Evolutionary conservation across 2,329 filamentous ascomycete species (phyloP), one percentile per base, ranked within the genome.

Genomic region (Apiospora koreana): DNA sequence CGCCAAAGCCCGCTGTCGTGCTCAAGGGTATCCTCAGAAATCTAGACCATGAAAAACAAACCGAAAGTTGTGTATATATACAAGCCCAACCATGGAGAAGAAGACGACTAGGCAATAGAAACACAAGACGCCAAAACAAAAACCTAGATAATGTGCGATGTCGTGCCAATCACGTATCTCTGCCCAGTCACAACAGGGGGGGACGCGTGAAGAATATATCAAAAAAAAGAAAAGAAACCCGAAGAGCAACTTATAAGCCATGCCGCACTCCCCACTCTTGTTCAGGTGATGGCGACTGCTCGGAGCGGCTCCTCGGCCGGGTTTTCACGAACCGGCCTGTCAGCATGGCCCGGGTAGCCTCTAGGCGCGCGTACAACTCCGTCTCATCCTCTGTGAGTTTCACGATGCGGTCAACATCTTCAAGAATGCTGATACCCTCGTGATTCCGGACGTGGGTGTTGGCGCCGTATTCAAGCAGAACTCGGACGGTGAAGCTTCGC

Each of bases 401-500:
- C 70, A 84, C 82, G 72, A 82, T 80, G 21, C 75, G 75, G 69
- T 88, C 86, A 0, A 84, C 78, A 1, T 87, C 80, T 8, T 84
- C 83, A 1, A 88, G 76, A 9, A 87, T 76, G 50, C 85, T 82
- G 2, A 83, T 71, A 0, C 85, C 84, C 1, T 80, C 78, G 0
- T 79, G 79, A 68, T 88, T 85, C 1, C 85, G 80, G 9, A 79
- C 84, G 42, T 85, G 79, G 0, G 87, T 83, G 41, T 84, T 86
- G 14, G 86, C 86, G 0, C 84, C 83, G 6, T 79, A 74, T n/a
- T 82, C 79, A 16, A 85, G 79, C 14, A 89, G 79, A 9, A 83
- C 82, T 16, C 81, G 82, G 38, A 86, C 77, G 1, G 87, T 87
- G 2, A 86, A 81, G 77, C 88, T 88, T 68, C 85, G 83, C 0